Conservation (phyloP, 1,284 basidiomycete species). For the Spongispora temasekensis region DNA sequence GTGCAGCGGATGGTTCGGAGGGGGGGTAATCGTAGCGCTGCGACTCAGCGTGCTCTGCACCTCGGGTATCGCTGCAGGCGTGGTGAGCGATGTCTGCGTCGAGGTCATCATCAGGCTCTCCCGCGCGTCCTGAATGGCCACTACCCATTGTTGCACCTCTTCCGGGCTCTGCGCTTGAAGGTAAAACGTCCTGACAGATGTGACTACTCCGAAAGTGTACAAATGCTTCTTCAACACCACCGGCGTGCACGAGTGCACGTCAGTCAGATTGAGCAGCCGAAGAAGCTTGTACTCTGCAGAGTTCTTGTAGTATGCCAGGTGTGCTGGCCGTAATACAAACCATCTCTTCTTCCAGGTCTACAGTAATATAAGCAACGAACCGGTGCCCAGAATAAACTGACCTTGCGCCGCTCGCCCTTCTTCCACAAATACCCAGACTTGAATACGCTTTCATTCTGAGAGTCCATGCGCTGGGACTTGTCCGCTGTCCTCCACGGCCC, state of each 20-base stretch:
- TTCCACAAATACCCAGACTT: slow-evolving; percentile 94
- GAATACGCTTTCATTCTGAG: slow-evolving; percentile 73
- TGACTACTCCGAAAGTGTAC: slow-evolving; percentile 92
- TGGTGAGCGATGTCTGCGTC: slow-evolving; percentile 54
- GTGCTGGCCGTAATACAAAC: slow-evolving; percentile 93
- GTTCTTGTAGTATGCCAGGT: slow-evolving; percentile 97
- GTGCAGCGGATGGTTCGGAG: slow-evolving; percentile 39
- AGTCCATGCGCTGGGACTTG: slow-evolving; percentile 42
- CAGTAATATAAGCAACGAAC: slow-evolving; percentile 10
- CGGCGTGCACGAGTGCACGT: slow-evolving; percentile 89
- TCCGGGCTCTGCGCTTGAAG: slow-evolving; percentile 73
- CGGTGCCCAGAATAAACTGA: slow-evolving; percentile 39
- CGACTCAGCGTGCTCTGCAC: slow-evolving; percentile 33
- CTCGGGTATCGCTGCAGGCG: slow-evolving; percentile 51
- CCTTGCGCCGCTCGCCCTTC: slow-evolving; percentile 96
- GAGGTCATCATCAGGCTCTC: slow-evolving; percentile 62
- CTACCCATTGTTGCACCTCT: slow-evolving; percentile 86
- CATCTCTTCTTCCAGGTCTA: slow-evolving; percentile 99
- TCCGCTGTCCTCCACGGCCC: slow-evolving; percentile 63
- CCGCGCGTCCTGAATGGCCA: slow-evolving; percentile 77
- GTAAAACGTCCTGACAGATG: slow-evolving; percentile 91
- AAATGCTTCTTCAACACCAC: slow-evolving; percentile 89
- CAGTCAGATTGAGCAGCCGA: slow-evolving; percentile 84
- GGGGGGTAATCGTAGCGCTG: slow-evolving; percentile 44
- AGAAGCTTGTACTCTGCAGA: slow-evolving; percentile 92